Percentiles rank a stretch among this genome's conserved stretches.
Conservation (phyloP, 148 eudicot species). For the Nyssa sinensis region DNA sequence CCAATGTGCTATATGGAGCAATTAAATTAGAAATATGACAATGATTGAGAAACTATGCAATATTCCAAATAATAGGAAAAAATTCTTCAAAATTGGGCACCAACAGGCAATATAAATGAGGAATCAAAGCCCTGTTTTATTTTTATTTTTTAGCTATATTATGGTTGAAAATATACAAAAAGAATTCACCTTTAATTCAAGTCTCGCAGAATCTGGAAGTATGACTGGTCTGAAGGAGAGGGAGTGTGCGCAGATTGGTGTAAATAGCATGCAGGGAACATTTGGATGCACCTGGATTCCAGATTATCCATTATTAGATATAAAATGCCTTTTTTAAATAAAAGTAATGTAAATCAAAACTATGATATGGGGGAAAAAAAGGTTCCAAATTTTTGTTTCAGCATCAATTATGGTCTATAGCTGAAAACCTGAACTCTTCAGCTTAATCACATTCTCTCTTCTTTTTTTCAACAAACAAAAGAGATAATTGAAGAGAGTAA, state of each 20-base stretch:
- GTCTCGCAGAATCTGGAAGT: slow-evolving; percentile 95
- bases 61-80: neutral
- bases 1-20: neutral
- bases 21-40: no score
- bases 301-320: slow-evolving; percentile 19
- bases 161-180: neutral
- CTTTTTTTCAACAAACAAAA: no score
- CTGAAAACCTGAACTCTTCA: neutral
- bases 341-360: neutral
- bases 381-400: neutral
- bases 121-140: neutral
- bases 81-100: neutral
- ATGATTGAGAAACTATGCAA: no score
- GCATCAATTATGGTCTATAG: neutral
- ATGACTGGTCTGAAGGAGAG: slow-evolving; percentile 98
- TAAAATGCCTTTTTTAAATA: neutral
- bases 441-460: no score
- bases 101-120: neutral
- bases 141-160: neutral
- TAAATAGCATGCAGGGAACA: slow-evolving; percentile 98
- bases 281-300: slow-evolving; percentile 92
- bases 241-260: slow-evolving; percentile 98
- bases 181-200: slow-evolving; percentile 73
- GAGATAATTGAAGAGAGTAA: no score
- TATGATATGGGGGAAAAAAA: neutral